Evolutionary conservation across 2,329 filamentous ascomycete genomes (phyloP).

Genomic region (Apiospora koreana): DNA sequence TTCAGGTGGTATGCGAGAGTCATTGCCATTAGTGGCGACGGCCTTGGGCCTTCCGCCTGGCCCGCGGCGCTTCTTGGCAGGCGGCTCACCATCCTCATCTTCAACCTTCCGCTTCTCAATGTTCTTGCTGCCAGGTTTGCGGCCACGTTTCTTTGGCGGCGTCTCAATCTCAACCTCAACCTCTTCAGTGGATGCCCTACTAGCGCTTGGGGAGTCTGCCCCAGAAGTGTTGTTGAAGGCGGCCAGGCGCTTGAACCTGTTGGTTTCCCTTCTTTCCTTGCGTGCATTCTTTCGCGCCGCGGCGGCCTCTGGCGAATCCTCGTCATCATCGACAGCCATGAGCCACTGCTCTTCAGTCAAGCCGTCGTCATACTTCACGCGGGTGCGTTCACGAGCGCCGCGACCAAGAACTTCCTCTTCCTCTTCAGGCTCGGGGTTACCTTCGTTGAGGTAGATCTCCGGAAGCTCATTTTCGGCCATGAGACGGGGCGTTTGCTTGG

Average conservation of each 20-base stretch:
- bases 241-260: constrained; percentile 65
- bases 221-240: constrained; percentile 35
- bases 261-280: constrained; percentile 76
- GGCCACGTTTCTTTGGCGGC: constrained; percentile 77
- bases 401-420: constrained; percentile 78
- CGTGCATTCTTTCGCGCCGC: constrained; percentile 86
- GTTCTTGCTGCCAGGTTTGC: constrained; percentile 71
- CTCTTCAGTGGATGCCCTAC: constrained; percentile 82
- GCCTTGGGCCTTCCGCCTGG: constrained; percentile 71
- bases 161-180: constrained; percentile 73
- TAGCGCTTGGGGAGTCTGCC: constrained; percentile 77
- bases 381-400: constrained; percentile 90
- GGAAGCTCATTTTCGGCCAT: constrained; percentile 87
- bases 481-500: constrained; percentile 72
- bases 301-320: constrained; percentile 90
- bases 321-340: constrained; percentile 95
- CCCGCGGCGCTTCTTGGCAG: constrained; percentile 76
- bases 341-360: constrained; percentile 99
- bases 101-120: constrained; percentile 85
- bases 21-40: constrained; percentile 35
- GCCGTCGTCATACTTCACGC: constrained; percentile 94
- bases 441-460: constrained; percentile 90
- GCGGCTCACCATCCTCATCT: constrained; percentile 74
- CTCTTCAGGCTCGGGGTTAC: constrained; percentile 78
- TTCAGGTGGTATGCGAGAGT: constrained; percentile 59